Conservation (phyloP, 345 rosid genomes). For the Acer negundo region DNA sequence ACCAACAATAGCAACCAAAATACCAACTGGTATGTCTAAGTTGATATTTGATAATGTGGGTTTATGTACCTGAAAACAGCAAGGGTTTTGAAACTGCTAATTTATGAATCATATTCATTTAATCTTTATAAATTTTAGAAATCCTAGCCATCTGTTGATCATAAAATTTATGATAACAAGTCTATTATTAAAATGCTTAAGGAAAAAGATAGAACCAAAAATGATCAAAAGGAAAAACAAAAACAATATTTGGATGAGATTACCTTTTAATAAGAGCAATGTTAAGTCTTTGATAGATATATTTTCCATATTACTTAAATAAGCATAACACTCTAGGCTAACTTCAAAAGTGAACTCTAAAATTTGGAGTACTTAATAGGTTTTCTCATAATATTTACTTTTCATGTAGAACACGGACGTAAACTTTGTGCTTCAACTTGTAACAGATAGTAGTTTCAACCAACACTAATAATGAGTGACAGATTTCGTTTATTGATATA, state of each 20-base stretch:
- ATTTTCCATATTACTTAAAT: neutral
- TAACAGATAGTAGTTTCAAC: neutral
- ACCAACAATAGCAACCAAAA: slow-evolving; percentile 90
- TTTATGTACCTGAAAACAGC: slow-evolving; percentile 50
- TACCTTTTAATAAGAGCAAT: neutral
- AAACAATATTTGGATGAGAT: neutral
- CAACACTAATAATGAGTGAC: neutral
- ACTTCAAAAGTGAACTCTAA: neutral
- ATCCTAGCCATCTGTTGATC: no score
- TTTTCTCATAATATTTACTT: neutral
- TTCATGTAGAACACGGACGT: neutral
- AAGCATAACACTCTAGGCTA: neutral
- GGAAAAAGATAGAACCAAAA: no score
- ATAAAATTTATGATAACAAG: no score
- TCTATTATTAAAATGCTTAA: no score
- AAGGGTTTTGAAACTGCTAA: neutral
- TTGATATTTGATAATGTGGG: slow-evolving; percentile 73
- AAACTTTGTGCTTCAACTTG: neutral
- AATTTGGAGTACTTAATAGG: neutral
- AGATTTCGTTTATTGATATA: neutral
- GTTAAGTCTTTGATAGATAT: neutral
- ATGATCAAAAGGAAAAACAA: neutral
- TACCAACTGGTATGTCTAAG: slow-evolving; percentile 73
- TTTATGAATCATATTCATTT: slow-evolving; percentile 9
- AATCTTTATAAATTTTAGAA: no score